Evolutionary conservation across 2,329 filamentous ascomycete genomes (phyloP), one percentile per base, ranked within the genome.

Genomic region (Didymella arachidicola): DNA sequence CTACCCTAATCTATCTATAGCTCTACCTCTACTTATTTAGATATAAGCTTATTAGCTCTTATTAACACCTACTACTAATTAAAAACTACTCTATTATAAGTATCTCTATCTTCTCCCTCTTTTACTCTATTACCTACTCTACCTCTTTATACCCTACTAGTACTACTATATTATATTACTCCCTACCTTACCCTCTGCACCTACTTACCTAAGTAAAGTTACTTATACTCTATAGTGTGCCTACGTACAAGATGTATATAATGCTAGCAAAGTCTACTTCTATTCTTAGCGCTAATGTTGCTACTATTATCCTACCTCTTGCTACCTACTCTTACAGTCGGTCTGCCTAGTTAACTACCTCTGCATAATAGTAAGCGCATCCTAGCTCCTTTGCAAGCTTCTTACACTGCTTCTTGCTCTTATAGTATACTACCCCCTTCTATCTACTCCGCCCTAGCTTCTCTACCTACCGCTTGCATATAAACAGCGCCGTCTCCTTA

Each of bases 241-340:
- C 47, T 42, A 61, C 38, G 30, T 63, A 38, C 32, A 63, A 38
- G 10, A 62, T 59, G 19, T 51, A 57, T 18, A 60, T 25, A 53
- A 70, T 66, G 2, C 57, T 49, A n/a, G 32, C 22, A 42, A 60
- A 66, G 54, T 71, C 59, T 18, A 71, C 59, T 4, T 59, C 53
- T 14, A 47, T 68, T 3, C 56, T 54, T 26, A 70, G 46, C n/a
- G 58, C 57, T 10, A 46, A 65, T 7, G 53, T 71, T 16, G 60
- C 68, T 16, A 70, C 30, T 11, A 71, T 69, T 11, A 68, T 38
- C 22, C 53, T 51, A 1, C 52, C 47, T 25, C 55, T 1, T 19
- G 61, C 38, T 38, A 59, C 16, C 59, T 27, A 68, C 41, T 10
- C 16, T 32, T 61, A 0, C 14, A 67, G 44, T 29, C 46, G 34